Percentiles rank a stretch among this genome's conserved stretches.
These are phyloP conservation scores for Ceratocystis eucalypticola DNA, from an alignment of 2,329 filamentous ascomycete genomes.

Conservation along the genomic window DNA sequence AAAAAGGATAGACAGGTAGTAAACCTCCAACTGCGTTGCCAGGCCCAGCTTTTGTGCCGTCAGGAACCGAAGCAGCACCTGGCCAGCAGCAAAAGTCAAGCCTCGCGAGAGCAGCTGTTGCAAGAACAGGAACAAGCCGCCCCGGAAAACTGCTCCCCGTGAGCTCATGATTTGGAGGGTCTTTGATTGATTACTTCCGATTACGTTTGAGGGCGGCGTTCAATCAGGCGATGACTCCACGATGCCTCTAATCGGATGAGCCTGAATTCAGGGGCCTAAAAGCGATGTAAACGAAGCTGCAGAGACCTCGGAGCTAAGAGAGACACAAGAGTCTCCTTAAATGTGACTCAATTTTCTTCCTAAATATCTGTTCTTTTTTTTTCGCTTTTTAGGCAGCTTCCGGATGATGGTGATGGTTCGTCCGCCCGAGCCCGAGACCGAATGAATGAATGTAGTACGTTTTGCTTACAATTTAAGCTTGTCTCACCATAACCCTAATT, in stretches of 20 bases:
- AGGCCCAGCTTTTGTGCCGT: slow-evolving; percentile 75
- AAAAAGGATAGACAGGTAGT: slow-evolving; percentile 83
- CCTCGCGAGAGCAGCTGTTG: slow-evolving; percentile 79
- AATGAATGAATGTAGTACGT: background rate
- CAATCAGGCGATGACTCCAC: too few relatives aligned
- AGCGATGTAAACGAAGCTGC: background rate
- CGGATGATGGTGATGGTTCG: background rate
- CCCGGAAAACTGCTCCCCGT: slow-evolving; percentile 39
- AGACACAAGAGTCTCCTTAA: background rate
- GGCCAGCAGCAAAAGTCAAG: slow-evolving; percentile 83
- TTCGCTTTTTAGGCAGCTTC: background rate
- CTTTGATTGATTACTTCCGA: background rate
- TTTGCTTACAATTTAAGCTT: background rate
- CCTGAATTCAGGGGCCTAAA: background rate
- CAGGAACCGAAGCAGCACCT: slow-evolving; percentile 74
- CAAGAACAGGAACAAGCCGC: slow-evolving; percentile 72
- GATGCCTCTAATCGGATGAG: background rate
- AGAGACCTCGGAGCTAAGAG: background rate
- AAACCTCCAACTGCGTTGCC: slow-evolving; percentile 82
- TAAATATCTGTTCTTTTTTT: too few relatives aligned
- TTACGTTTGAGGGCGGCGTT: too few relatives aligned
- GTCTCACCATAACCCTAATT: background rate
- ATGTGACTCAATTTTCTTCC: too few relatives aligned
- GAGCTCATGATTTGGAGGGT: slow-evolving; percentile 3
- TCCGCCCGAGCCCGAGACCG: background rate